Evolutionary conservation across 176 grass and related monocot species (phyloP).

Genomic region (Puccinellia tenuiflora): DNA sequence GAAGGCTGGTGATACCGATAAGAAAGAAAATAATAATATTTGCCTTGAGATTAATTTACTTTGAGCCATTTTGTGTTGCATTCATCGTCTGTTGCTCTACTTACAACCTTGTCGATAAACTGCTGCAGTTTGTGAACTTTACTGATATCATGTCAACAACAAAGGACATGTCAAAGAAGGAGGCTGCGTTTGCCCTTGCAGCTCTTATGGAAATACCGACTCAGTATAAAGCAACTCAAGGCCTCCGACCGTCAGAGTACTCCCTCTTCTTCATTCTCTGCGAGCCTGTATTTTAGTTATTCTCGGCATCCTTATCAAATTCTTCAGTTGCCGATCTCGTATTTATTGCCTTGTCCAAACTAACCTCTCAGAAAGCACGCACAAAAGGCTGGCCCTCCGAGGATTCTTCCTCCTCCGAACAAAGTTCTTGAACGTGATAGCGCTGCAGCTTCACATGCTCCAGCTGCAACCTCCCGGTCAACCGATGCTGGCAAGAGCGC

Average conservation of each 20-base stretch:
- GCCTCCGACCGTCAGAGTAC: constrained; percentile 53
- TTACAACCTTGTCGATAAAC: constrained; percentile 1
- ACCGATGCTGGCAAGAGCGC: constrained; percentile 10
- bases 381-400: constrained; percentile 29
- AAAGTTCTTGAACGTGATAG: constrained; percentile 61
- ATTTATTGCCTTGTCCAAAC: background rate
- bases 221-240: constrained; percentile 89
- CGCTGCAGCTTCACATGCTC: constrained; percentile 33
- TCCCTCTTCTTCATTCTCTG: constrained; percentile 11
- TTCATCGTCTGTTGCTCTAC: background rate
- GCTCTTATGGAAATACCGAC: constrained; percentile 96
- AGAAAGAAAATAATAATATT: background rate
- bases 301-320: background rate
- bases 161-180: constrained; percentile 69
- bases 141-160: constrained; percentile 81
- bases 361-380: constrained; percentile 37
- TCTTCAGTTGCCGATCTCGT: background rate
- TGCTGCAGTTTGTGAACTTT: constrained; percentile 90
- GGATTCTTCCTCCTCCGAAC: constrained; percentile 74
- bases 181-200: constrained; percentile 84
- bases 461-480: constrained; percentile 17
- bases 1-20: background rate
- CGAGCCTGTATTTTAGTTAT: background rate
- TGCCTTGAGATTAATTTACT: background rate
- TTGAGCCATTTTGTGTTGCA: background rate